phyloP scores from a whole-genome alignment of 2,329 filamentous ascomycete species.

The Colletotrichum gloeosporioides region DNA sequence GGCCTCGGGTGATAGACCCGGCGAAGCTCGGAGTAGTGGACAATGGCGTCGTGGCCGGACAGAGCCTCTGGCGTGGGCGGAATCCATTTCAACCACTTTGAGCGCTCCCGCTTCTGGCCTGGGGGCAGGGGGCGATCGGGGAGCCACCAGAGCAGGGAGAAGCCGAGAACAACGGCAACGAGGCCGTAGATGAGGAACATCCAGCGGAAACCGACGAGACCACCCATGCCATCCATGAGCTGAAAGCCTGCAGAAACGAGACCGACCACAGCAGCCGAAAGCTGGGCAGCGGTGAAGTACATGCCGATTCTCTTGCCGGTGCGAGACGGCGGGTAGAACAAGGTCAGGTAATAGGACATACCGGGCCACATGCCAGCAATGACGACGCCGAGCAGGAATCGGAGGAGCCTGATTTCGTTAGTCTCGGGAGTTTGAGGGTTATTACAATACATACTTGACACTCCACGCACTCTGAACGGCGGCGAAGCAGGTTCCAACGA shows the following conservation, averaged over 20 bases:
- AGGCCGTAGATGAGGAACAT: conserved; percentile 93
- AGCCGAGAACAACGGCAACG: conserved; percentile 73
- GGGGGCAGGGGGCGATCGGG: conserved; percentile 82
- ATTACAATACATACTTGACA: conserved; percentile 65
- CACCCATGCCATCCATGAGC: conserved; percentile 80
- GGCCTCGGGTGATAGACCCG: conserved; percentile 78
- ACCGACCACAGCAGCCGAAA: conserved; percentile 88
- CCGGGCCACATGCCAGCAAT: conserved; percentile 96
- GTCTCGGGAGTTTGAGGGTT: conserved; percentile 15
- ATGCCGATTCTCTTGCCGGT: conserved; percentile 88
- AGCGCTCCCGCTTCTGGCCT: conserved; percentile 60
- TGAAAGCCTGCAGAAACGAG: conserved; percentile 92
- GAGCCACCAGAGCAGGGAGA: conserved; percentile 86
- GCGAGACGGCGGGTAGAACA: conserved; percentile 88
- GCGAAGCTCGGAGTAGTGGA: conserved; percentile 84
- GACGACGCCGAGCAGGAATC: conserved; percentile 83
- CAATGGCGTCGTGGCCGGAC: conserved; percentile 74
- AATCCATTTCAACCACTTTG: conserved; percentile 66
- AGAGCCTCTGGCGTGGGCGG: conserved; percentile 75
- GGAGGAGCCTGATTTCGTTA: conserved; percentile 62
- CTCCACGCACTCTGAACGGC: conserved; percentile 85
- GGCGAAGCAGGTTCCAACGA: conserved; percentile 84
- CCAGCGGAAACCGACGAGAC: conserved; percentile 84
- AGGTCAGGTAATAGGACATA: conserved; percentile 90
- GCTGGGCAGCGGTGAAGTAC: conserved; percentile 88